phyloP scores from a whole-genome alignment of 805 yeast genomes.

The Ogataea trehaloabstinens region DNA sequence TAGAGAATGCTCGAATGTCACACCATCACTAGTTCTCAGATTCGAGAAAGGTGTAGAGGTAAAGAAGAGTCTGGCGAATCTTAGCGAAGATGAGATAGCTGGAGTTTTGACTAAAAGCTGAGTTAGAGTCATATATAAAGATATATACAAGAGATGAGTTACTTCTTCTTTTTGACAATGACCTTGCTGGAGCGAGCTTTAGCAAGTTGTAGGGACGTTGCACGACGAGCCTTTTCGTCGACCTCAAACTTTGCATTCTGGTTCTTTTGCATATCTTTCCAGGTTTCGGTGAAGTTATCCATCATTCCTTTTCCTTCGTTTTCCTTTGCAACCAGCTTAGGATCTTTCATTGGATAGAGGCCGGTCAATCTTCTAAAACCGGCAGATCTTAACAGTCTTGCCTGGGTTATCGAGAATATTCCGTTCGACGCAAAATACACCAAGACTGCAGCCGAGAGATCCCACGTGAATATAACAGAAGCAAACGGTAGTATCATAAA shows the following conservation, averaged over 20 bases:
- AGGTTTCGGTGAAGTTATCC: constrained; percentile 29
- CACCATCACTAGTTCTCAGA: constrained; percentile 75
- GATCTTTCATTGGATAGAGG: constrained; percentile 50
- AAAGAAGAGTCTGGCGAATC: constrained; percentile 46
- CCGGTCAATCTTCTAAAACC: constrained; percentile 55
- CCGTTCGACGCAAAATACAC: constrained; percentile 85
- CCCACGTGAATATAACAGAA: constrained; percentile 86
- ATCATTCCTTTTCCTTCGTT: constrained; percentile 31
- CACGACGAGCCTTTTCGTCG: constrained; percentile 27
- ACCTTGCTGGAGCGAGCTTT: constrained; percentile 27
- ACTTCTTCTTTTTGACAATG: constrained; percentile 27
- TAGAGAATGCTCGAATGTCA: constrained; percentile 72
- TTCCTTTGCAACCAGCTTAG: constrained; percentile 25
- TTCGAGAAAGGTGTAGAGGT: constrained; percentile 56
- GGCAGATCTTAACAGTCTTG: constrained; percentile 58
- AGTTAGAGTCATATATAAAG: not conserved
- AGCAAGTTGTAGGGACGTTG: constrained; percentile 26
- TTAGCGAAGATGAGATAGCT: constrained; percentile 45
- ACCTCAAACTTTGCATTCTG: constrained; percentile 24
- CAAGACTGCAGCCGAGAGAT: constrained; percentile 80
- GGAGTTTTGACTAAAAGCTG: constrained; percentile 26
- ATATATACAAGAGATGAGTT: not conserved
- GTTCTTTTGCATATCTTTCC: constrained; percentile 32
- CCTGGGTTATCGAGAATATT: constrained; percentile 68
- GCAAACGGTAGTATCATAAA: constrained; percentile 74